Percentiles rank a stretch among this genome's conserved stretches.
These are phyloP conservation scores for Rhodamnia argentea DNA, from an alignment of 345 rosid genomes.

Conservation along the genomic window DNA sequence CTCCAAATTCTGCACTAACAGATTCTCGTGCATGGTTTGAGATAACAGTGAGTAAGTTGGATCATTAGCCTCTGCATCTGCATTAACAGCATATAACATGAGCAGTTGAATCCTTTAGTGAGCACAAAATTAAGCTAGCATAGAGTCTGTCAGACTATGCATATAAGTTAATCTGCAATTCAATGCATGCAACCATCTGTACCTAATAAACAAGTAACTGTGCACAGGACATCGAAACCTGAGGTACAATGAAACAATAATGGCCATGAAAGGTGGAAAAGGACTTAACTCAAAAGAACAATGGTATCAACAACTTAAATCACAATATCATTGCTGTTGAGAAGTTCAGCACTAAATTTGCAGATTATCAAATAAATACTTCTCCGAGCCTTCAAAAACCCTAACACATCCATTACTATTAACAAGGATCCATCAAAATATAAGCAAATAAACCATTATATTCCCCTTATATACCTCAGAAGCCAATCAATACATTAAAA, in stretches of 20 bases:
- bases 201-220: neutral
- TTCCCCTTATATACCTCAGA: neutral
- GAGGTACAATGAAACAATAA: neutral
- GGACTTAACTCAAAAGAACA: neutral
- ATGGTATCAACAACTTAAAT: neutral
- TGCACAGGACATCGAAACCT: neutral
- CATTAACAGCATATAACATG: neutral
- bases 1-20: conserved; percentile 33
- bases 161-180: neutral
- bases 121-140: neutral
- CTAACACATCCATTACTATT: neutral
- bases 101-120: neutral
- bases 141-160: neutral
- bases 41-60: conserved; percentile 38
- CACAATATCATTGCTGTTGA: neutral
- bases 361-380: neutral
- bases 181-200: neutral
- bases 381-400: neutral
- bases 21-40: conserved; percentile 44
- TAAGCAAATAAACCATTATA: neutral
- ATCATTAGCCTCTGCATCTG: conserved; percentile 42
- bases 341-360: neutral
- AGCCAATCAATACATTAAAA: neutral
- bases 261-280: neutral
- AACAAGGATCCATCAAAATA: neutral